These are phyloP conservation scores for Penicillium sp. DNA, from an alignment of 2,329 filamentous ascomycete genomes.

Conservation along the genomic window DNA sequence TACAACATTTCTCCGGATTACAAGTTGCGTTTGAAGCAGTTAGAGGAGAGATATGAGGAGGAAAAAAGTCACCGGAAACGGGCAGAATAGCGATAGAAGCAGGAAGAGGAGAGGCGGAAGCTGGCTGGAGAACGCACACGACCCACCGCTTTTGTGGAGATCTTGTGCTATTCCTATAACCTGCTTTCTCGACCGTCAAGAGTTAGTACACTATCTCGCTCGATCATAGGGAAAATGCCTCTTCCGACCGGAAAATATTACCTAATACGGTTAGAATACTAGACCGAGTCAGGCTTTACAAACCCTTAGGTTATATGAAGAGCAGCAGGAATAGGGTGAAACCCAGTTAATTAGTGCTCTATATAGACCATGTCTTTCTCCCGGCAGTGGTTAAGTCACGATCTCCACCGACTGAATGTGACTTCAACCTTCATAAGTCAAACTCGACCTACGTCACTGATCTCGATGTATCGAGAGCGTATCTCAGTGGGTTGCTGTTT, in stretches of 20 bases:
- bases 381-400: too few relatives aligned
- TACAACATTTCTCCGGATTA: too few relatives aligned
- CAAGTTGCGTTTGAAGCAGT: background rate
- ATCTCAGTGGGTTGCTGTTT: too few relatives aligned
- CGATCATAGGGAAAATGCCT: constrained; percentile 20
- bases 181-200: constrained; percentile 17
- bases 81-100: constrained; percentile 11
- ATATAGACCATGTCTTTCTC: too few relatives aligned
- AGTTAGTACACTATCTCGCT: constrained; percentile 15
- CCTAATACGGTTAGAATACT: constrained; percentile 15
- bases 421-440: too few relatives aligned
- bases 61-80: background rate
- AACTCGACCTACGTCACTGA: too few relatives aligned
- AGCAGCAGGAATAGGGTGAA: too few relatives aligned
- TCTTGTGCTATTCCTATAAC: constrained; percentile 19
- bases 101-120: background rate
- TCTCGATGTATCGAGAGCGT: too few relatives aligned
- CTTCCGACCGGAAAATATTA: constrained; percentile 23
- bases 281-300: constrained; percentile 19
- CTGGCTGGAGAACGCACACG: constrained; percentile 9
- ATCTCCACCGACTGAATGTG: too few relatives aligned
- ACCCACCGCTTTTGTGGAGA: constrained; percentile 22
- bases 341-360: too few relatives aligned
- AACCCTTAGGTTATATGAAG: too few relatives aligned
- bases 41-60: background rate